phyloP scores from a whole-genome alignment of 306 rosid species.

The Pyrus bretschneideri region DNA sequence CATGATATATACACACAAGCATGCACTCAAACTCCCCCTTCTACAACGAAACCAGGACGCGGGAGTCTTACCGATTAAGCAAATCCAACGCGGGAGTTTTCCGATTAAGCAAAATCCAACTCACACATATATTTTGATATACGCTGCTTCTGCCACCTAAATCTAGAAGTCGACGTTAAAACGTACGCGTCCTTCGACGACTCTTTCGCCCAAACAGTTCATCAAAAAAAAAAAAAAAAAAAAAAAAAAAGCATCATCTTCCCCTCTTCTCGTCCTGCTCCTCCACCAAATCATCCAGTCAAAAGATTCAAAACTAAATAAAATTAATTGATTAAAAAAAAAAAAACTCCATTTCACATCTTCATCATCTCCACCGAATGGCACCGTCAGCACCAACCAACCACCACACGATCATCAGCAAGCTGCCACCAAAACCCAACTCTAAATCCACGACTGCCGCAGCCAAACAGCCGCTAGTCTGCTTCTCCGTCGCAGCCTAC shows the following conservation, averaged over 20 bases:
- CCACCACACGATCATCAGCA: background rate
- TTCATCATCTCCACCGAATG: background rate
- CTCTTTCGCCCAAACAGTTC: background rate
- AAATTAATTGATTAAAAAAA: background rate
- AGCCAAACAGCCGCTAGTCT: slow-evolving; percentile 30
- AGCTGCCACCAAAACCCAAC: background rate
- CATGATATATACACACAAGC: background rate
- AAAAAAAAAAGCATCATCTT: no score
- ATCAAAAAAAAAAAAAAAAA: no score
- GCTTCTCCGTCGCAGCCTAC: slow-evolving; percentile 83
- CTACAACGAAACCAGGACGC: no score
- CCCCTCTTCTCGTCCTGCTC: background rate
- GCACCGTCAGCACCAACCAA: background rate
- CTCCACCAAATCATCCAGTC: background rate
- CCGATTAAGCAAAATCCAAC: no score
- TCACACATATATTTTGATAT: background rate
- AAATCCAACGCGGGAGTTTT: no score
- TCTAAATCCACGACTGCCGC: background rate
- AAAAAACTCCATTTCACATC: background rate
- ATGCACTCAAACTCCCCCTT: background rate
- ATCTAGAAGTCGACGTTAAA: no score
- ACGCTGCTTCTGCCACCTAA: background rate
- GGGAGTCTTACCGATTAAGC: no score
- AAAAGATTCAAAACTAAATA: background rate
- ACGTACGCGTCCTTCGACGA: background rate